Conservation (phyloP, 1,284 basidiomycete species). For the Ganoderma resinaceum region DNA sequence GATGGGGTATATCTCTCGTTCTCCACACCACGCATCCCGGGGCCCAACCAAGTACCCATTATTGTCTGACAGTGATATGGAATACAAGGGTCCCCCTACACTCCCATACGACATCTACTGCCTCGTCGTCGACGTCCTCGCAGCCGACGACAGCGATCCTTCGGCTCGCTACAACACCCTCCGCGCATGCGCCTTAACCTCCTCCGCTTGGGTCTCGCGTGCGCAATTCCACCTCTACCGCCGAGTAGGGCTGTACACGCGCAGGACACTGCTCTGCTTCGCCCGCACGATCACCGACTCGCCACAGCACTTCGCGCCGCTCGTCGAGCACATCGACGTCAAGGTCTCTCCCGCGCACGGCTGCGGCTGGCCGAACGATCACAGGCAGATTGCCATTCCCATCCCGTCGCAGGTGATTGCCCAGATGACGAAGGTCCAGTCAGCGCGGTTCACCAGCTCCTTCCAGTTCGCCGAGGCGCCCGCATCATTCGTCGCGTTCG, state of each 20-base stretch:
- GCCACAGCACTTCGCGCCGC: neutral
- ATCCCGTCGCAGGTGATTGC: neutral
- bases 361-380: neutral
- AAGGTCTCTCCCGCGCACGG: neutral
- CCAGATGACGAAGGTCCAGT: neutral
- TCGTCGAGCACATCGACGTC: constrained; percentile 3
- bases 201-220: neutral
- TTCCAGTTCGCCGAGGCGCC: constrained; percentile 4
- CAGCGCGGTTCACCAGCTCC: neutral
- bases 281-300: neutral
- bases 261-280: neutral
- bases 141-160: neutral
- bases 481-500: neutral
- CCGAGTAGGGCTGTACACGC: neutral
- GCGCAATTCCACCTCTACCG: constrained; percentile 3
- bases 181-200: neutral
- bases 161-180: neutral
- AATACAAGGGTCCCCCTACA: neutral
- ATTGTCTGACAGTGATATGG: neutral
- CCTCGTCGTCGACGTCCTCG: neutral
- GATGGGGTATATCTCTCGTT: neutral
- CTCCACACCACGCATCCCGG: neutral
- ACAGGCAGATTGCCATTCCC: neutral
- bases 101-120: constrained; percentile 6
- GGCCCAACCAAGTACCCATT: neutral